phyloP scores from a whole-genome alignment of 2,329 filamentous ascomycete species.

The Cladosporium sp. region DNA sequence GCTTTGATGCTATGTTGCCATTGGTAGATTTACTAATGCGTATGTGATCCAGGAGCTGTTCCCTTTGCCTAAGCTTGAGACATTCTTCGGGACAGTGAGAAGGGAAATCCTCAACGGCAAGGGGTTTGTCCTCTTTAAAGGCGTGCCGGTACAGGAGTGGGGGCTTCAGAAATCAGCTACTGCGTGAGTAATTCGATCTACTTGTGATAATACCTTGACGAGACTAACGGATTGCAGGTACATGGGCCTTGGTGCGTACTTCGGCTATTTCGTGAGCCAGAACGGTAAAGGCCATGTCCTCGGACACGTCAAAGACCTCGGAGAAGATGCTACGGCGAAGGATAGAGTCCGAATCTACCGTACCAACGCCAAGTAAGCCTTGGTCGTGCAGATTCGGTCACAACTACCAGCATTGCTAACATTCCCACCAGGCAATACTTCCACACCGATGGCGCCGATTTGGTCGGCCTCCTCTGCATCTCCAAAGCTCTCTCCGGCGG shows the following conservation, averaged over 20 bases:
- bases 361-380: constrained; percentile 56
- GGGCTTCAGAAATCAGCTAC: constrained; percentile 70
- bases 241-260: constrained; percentile 71
- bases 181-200: constrained; percentile 35
- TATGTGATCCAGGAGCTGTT: constrained; percentile 48
- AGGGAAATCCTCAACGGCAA: constrained; percentile 71
- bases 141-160: constrained; percentile 70
- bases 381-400: not conserved
- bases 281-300: constrained; percentile 78
- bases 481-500: constrained; percentile 71
- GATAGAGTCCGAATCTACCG: constrained; percentile 83
- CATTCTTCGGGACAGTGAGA: constrained; percentile 50
- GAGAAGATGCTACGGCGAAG: constrained; percentile 71
- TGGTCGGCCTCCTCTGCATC: constrained; percentile 76
- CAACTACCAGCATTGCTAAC: not conserved
- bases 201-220: not conserved
- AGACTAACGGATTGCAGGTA: constrained; percentile 40
- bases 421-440: constrained; percentile 60
- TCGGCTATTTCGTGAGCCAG: constrained; percentile 80
- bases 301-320: constrained; percentile 81
- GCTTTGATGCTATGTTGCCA: constrained; percentile 30
- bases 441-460: constrained; percentile 76
- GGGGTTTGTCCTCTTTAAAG: constrained; percentile 81
- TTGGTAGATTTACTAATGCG: not conserved
- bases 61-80: constrained; percentile 51